Evolutionary conservation across 2,329 filamentous ascomycete genomes (phyloP).

Genomic region (Venturia aucupariae): DNA sequence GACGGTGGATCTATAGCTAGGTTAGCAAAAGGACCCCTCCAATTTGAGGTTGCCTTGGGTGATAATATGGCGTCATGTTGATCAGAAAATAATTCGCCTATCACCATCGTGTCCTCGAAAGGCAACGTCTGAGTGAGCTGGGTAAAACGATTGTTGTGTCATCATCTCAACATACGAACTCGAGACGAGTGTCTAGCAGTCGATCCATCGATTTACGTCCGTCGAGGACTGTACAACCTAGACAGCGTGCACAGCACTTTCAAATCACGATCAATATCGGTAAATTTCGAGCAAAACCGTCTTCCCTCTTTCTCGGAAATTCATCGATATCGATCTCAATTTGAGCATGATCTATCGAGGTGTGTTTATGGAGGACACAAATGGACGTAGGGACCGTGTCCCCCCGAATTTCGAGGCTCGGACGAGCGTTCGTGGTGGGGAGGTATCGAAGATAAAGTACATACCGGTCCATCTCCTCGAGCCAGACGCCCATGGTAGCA

Average conservation of each 20-base stretch:
- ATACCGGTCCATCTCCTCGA: slow-evolving; percentile 87
- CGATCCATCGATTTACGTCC: no score
- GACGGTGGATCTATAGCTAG: slow-evolving; percentile 59
- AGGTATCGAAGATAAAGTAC: slow-evolving; percentile 38
- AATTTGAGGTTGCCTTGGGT: background rate
- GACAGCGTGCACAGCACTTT: no score
- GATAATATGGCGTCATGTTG: slow-evolving; percentile 17
- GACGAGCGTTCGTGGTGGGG: background rate
- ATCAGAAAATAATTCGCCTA: slow-evolving; percentile 63
- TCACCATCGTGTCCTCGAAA: slow-evolving; percentile 69
- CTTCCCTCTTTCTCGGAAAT: no score
- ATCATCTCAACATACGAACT: slow-evolving; percentile 52
- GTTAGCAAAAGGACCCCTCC: slow-evolving; percentile 6
- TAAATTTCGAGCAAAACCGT: no score
- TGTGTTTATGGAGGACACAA: no score
- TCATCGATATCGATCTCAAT: no score
- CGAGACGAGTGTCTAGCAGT: background rate
- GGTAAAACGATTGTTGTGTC: slow-evolving; percentile 84
- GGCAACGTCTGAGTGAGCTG: slow-evolving; percentile 98
- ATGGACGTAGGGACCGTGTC: background rate
- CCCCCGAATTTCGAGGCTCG: background rate
- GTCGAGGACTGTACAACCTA: no score
- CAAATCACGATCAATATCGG: no score
- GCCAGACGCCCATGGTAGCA: slow-evolving; percentile 76
- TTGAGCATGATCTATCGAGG: no score